Base-by-base conservation (phyloP, 2,329 filamentous ascomycete species). In the Colletotrichum sp. region DNA sequence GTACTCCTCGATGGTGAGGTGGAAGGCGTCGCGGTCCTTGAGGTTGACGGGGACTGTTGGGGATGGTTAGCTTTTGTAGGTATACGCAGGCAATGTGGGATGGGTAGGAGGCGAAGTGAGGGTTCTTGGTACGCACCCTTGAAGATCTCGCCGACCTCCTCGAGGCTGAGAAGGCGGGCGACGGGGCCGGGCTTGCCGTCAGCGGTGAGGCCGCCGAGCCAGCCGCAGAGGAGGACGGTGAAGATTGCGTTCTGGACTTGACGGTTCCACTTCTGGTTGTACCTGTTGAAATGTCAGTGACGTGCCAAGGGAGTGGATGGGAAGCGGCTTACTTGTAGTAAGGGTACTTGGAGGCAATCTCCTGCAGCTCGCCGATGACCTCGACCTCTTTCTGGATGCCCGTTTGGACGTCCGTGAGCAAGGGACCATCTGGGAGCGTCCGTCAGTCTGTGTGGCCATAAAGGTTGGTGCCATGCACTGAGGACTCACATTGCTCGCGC, bases 1-100 rank as follows among this genome's bases (percentile, higher is more conserved):
- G 85, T 99, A 99, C 86, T 99, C 97, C 85, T 99, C 97, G 80
- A 98, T 96, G 58, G 96, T 97, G 80, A 99, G 89, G 84, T 99
- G 97, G 89, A 99, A 99, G 66, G 93, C 91, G 83, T 98, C 96
- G 77, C 91, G 89, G 81, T 96, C 94, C 84, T 98, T 98, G 81
- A 98, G 90, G 83, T 98, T 98, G 77, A 97, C 94, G 15, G 96
- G 96, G 13, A 98, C 96, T 96, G 78, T 7, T 8, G 2, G 43
- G n/a, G 43, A 0, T 0, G 6, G 43, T 52, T 2, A 13, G 8
- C 26, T 18, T 15, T 2, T 9, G 71, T n/a, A 38, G 73, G 62
- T 18, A 3, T 9, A 28, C 28, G 28, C 28, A 34, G 30, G 38
- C 4, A 5, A 4, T n/a, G 38, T 18, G 16, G 38, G 38, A 43